Conservation (phyloP, 352 stramenopile genomes). For the Plasmopara halstedii region DNA sequence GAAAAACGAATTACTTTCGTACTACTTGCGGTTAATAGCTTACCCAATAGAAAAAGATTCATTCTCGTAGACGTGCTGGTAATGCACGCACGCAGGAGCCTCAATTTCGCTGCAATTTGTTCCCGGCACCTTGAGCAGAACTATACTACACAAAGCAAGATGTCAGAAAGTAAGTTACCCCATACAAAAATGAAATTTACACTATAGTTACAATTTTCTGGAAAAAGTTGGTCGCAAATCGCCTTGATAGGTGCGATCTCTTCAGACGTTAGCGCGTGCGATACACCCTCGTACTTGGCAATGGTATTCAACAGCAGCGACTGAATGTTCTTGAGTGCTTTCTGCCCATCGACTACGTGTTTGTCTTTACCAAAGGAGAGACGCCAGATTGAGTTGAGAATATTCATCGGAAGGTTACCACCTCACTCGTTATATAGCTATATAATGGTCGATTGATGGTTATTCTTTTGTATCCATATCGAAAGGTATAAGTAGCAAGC, state of each 20-base stretch:
- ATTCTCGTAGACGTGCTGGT: slow-evolving; percentile 80
- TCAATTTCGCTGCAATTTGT: slow-evolving; percentile 2
- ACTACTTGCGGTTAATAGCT: not conserved
- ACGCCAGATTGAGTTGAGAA: slow-evolving; percentile 40
- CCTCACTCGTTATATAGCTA: not conserved
- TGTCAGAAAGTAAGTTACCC: too few relatives aligned
- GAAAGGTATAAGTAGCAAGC: too few relatives aligned
- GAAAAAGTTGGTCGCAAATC: slow-evolving; percentile 61
- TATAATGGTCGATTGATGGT: too few relatives aligned
- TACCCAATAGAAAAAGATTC: slow-evolving; percentile 76
- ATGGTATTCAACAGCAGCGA: slow-evolving; percentile 34
- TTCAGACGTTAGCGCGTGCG: slow-evolving; percentile 35
- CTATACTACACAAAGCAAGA: slow-evolving; percentile 24
- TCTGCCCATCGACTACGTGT: slow-evolving; percentile 23
- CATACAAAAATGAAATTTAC: too few relatives aligned
- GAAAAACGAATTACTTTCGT: not conserved
- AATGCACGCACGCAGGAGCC: slow-evolving; percentile 35
- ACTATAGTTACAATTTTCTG: slow-evolving; percentile 43
- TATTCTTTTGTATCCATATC: too few relatives aligned
- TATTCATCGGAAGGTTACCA: slow-evolving; percentile 23
- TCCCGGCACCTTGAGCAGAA: slow-evolving; percentile 45
- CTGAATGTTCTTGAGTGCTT: slow-evolving; percentile 48
- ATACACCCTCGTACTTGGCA: slow-evolving; percentile 18
- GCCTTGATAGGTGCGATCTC: slow-evolving; percentile 60
- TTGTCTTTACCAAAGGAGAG: slow-evolving; percentile 26